phyloP scores from a whole-genome alignment of 2,329 filamentous ascomycete genomes.

The Triangularia setosa region DNA sequence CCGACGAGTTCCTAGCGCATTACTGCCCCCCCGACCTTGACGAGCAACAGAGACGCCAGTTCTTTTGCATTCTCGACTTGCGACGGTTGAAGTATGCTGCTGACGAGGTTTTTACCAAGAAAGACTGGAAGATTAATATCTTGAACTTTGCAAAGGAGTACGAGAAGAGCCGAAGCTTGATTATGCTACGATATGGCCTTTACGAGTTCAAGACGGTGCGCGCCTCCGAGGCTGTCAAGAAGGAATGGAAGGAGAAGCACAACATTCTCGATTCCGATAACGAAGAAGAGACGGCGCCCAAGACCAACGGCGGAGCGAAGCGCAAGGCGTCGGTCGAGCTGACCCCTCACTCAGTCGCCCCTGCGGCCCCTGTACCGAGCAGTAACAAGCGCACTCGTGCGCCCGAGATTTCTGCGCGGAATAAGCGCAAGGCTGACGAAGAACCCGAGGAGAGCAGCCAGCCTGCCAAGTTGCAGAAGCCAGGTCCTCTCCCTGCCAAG shows the following conservation, averaged over 20 bases:
- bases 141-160: constrained; percentile 62
- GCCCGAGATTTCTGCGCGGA: constrained; percentile 41
- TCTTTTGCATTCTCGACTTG: constrained; percentile 60
- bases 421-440: constrained; percentile 50
- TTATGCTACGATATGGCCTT: constrained; percentile 57
- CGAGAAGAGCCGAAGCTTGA: constrained; percentile 59
- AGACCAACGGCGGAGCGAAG: constrained; percentile 40
- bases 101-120: constrained; percentile 56
- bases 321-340: constrained; percentile 55
- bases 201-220: constrained; percentile 62
- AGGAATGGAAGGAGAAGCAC: constrained; percentile 55
- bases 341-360: constrained; percentile 33
- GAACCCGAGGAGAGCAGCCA: constrained; percentile 42
- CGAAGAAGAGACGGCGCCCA: constrained; percentile 34
- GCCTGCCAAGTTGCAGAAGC: constrained; percentile 49
- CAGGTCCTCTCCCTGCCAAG: constrained; percentile 26
- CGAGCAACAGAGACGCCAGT: constrained; percentile 57
- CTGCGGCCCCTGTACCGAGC: constrained; percentile 34
- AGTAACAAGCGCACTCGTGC: constrained; percentile 48
- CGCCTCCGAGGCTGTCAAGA: constrained; percentile 53
- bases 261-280: constrained; percentile 50
- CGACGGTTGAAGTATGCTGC: constrained; percentile 59
- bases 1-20: constrained; percentile 55
- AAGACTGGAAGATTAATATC: constrained; percentile 61
- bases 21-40: constrained; percentile 55